These are phyloP conservation scores for Magnusiomyces magnusii DNA, from an alignment of 1,139 yeast genomes.

Conservation along the genomic window DNA sequence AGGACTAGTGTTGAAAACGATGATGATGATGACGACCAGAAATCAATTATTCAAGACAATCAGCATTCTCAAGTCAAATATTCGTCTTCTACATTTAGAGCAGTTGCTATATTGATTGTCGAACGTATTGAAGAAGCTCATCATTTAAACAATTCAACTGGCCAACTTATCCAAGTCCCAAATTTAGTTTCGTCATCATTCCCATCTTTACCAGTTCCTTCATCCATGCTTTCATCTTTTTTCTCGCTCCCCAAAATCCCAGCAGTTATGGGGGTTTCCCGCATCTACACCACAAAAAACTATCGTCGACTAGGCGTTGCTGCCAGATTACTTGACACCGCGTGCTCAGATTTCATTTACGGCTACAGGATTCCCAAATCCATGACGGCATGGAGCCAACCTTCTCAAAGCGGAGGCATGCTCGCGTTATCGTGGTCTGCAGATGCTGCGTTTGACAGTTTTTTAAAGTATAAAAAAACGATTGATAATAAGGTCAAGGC, in stretches of 20 bases:
- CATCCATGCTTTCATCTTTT: not conserved
- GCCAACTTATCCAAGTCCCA: constrained; percentile 30
- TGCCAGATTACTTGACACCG: constrained; percentile 37
- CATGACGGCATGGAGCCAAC: constrained; percentile 64
- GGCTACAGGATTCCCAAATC: constrained; percentile 41
- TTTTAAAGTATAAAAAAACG: not conserved
- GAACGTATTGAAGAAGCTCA: constrained; percentile 34
- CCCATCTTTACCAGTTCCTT: not conserved
- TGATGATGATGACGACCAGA: no score
- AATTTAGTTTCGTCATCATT: no score
- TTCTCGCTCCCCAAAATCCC: not conserved
- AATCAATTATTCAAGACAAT: no score
- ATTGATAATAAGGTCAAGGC: not conserved
- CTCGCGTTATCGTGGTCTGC: constrained; percentile 38
- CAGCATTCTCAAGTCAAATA: not conserved
- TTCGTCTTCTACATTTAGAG: constrained; percentile 20
- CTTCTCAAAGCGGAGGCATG: constrained; percentile 52
- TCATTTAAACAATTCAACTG: constrained; percentile 42
- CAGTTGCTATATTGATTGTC: constrained; percentile 48
- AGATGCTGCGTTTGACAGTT: not conserved
- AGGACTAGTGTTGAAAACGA: no score
- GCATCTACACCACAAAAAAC: constrained; percentile 53
- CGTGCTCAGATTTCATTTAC: constrained; percentile 42
- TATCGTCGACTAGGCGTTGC: constrained; percentile 51
- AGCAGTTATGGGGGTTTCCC: constrained; percentile 47